Percentiles rank a stretch among this genome's conserved stretches.
Evolutionary conservation across 306 rosid genomes (phyloP).

Genomic region (Fragaria nilgerrensis): DNA sequence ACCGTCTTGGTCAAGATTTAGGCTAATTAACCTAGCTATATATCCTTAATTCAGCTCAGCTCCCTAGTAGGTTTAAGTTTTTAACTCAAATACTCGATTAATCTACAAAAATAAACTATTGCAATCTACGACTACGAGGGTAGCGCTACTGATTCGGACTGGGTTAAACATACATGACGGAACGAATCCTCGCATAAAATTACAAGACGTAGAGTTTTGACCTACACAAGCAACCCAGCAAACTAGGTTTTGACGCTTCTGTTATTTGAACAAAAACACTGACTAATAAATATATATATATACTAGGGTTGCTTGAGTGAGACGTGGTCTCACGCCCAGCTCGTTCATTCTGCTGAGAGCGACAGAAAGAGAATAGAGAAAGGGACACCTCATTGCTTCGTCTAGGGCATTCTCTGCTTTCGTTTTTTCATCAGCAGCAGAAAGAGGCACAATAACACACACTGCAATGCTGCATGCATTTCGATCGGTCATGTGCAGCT

Average conservation of each 20-base stretch:
- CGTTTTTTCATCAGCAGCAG: not conserved
- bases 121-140: not conserved
- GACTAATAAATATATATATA: not conserved
- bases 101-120: not conserved
- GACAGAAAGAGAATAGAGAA: not conserved
- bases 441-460: not conserved
- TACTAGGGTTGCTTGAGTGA: not conserved
- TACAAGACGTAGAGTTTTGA: conserved; percentile 22
- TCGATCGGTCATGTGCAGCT: not conserved
- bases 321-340: conserved; percentile 28
- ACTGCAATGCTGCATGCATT: not conserved
- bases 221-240: not conserved
- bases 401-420: not conserved
- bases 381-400: conserved; percentile 13
- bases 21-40: not conserved
- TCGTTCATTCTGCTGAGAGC: not conserved
- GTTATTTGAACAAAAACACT: not conserved
- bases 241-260: conserved; percentile 25
- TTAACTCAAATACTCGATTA: not conserved
- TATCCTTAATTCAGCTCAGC: not conserved
- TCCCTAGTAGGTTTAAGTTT: not conserved
- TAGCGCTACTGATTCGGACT: not conserved
- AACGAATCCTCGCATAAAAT: too few species aligned
- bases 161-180: too few species aligned
- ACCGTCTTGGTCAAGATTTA: not conserved